Conservation (phyloP, 306 rosid species). For the Corylus heterophylla region DNA sequence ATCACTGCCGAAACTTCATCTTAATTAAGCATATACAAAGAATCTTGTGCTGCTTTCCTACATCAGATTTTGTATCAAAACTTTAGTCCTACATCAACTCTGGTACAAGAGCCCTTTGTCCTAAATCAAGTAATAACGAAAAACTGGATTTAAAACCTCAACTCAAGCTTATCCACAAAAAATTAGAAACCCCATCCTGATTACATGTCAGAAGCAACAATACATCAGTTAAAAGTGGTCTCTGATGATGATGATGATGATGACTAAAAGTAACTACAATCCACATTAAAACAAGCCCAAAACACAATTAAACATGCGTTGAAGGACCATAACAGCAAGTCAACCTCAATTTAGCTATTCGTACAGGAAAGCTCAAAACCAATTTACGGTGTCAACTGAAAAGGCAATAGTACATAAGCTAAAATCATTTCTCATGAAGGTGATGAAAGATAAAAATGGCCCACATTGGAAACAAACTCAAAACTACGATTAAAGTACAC, state of each 20-base stretch:
- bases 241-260: background rate
- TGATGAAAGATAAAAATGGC: constrained; percentile 1
- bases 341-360: background rate
- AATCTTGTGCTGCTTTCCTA: background rate
- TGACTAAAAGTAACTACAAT: background rate
- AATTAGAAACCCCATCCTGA: background rate
- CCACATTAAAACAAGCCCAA: background rate
- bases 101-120: background rate
- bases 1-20: too few relatives aligned
- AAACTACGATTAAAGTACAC: constrained; percentile 3
- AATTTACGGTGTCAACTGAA: background rate
- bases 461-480: background rate
- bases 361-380: background rate
- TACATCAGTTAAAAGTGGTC: background rate
- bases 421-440: background rate
- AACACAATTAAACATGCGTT: background rate
- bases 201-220: background rate
- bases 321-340: background rate
- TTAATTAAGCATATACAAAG: too few relatives aligned
- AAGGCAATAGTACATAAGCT: background rate
- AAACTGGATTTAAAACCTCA: background rate
- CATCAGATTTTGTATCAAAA: background rate
- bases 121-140: background rate
- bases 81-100: background rate
- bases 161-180: background rate